Percentiles rank a stretch among this genome's conserved stretches.
Evolutionary conservation across 2,329 filamentous ascomycete genomes (phyloP).

Genomic region (Aspergillus glaucus): DNA sequence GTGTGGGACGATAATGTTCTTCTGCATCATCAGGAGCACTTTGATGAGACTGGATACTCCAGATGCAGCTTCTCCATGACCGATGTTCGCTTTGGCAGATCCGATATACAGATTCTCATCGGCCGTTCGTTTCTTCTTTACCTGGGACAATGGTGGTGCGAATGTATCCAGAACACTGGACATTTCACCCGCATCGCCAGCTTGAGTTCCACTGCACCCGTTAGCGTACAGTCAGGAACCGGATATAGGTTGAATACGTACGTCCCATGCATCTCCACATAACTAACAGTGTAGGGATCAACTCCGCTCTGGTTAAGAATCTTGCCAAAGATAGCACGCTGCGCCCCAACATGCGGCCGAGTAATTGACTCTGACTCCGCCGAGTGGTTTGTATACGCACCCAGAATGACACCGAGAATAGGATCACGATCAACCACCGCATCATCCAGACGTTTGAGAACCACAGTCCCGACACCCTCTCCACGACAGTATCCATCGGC

Average conservation of each 20-base stretch:
- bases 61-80: slow-evolving; percentile 41
- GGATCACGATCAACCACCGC: slow-evolving; percentile 47
- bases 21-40: slow-evolving; percentile 59
- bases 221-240: too few species aligned
- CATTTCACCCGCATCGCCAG: slow-evolving; percentile 33
- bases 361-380: slow-evolving; percentile 42
- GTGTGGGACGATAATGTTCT: slow-evolving; percentile 59
- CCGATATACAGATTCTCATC: slow-evolving; percentile 26
- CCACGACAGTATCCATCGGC: slow-evolving; percentile 52
- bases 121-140: too few species aligned
- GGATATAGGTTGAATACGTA: too few species aligned
- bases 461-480: slow-evolving; percentile 45
- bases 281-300: slow-evolving; percentile 32
- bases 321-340: slow-evolving; percentile 30
- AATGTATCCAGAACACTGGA: slow-evolving; percentile 29
- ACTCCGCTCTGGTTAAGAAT: slow-evolving; percentile 32
- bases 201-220: slow-evolving; percentile 36
- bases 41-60: slow-evolving; percentile 48
- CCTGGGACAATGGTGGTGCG: slow-evolving; percentile 22
- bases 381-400: slow-evolving; percentile 40
- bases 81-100: slow-evolving; percentile 32
- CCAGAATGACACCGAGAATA: slow-evolving; percentile 40
- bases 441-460: slow-evolving; percentile 47
- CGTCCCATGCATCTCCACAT: slow-evolving; percentile 37
- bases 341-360: slow-evolving; percentile 34